phyloP scores from a whole-genome alignment of 2,329 filamentous ascomycete species.

The Diaporthe caulivora region DNA sequence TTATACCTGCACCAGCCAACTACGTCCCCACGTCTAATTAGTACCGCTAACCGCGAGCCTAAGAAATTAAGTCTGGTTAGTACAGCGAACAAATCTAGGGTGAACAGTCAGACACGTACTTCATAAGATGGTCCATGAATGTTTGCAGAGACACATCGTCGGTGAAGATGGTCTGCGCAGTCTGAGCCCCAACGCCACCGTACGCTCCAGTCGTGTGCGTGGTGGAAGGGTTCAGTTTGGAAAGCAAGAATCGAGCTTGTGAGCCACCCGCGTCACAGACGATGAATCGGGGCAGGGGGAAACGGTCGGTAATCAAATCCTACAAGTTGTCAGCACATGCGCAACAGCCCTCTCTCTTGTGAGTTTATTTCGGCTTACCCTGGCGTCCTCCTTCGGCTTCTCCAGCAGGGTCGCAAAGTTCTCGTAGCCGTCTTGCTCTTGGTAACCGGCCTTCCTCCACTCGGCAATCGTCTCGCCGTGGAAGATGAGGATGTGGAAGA shows the following conservation, averaged over 20 bases:
- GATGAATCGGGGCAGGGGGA: constrained; percentile 98
- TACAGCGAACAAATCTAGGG: constrained; percentile 22
- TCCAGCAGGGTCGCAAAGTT: constrained; percentile 92
- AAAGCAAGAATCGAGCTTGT: constrained; percentile 95
- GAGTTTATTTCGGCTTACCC: constrained; percentile 68
- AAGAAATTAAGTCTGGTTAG: constrained; percentile 39
- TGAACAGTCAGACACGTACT: constrained; percentile 68
- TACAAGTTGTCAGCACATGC: constrained; percentile 51
- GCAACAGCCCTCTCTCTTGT: background rate
- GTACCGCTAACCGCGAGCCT: constrained; percentile 74
- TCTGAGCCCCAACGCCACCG: constrained; percentile 85
- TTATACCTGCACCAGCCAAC: background rate
- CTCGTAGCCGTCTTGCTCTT: constrained; percentile 97
- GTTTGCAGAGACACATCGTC: constrained; percentile 98
- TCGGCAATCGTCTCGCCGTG: constrained; percentile 98
- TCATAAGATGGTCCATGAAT: constrained; percentile 99
- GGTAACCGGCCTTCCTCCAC: constrained; percentile 98
- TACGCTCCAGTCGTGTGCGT: constrained; percentile 95
- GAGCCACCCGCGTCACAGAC: constrained; percentile 99
- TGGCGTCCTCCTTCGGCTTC: constrained; percentile 95
- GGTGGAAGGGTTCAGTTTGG: constrained; percentile 96
- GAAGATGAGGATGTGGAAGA: constrained; percentile 99
- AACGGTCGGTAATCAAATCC: constrained; percentile 97
- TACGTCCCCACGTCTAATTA: constrained; percentile 56
- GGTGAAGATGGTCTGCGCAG: constrained; percentile 98